Percentiles rank a stretch among this genome's conserved stretches.
Conservation (phyloP, 2,329 filamentous ascomycete genomes). For the Lachnum nothofagi region DNA sequence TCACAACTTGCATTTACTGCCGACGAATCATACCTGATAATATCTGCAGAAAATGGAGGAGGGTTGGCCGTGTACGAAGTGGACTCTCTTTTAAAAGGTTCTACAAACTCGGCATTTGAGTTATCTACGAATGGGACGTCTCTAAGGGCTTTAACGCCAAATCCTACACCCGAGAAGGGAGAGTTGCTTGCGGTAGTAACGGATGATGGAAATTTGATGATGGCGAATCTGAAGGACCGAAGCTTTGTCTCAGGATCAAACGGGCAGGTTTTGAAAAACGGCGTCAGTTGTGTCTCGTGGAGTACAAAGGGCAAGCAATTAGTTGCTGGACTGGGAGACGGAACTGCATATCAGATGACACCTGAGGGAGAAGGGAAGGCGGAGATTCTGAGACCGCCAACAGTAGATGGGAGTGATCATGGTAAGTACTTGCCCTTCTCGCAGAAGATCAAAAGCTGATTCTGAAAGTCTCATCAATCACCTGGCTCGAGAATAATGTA, state of each 20-base stretch:
- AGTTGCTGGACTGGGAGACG: slow-evolving; percentile 77
- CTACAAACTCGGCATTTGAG: slow-evolving; percentile 65
- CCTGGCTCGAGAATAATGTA: slow-evolving; percentile 83
- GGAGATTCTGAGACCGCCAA: slow-evolving; percentile 71
- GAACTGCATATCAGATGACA: slow-evolving; percentile 76
- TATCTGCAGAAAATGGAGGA: slow-evolving; percentile 75
- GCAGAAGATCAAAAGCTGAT: slow-evolving; percentile 25
- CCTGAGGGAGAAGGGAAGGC: slow-evolving; percentile 73
- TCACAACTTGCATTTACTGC: slow-evolving; percentile 87
- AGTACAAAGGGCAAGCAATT: slow-evolving; percentile 91
- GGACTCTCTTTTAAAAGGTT: slow-evolving; percentile 59
- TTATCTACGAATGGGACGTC: slow-evolving; percentile 70
- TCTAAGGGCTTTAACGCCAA: slow-evolving; percentile 71
- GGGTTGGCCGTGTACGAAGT: slow-evolving; percentile 81
- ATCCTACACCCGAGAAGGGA: slow-evolving; percentile 68
- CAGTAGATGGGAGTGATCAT: slow-evolving; percentile 57
- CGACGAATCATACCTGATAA: slow-evolving; percentile 78
- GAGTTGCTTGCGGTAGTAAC: slow-evolving; percentile 79
- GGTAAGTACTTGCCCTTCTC: slow-evolving; percentile 46
- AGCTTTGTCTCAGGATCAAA: slow-evolving; percentile 52
- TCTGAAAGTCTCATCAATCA: slow-evolving; percentile 65
- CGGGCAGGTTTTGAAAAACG: slow-evolving; percentile 62
- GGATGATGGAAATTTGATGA: slow-evolving; percentile 70
- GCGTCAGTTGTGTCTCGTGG: slow-evolving; percentile 83
- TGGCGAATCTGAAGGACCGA: slow-evolving; percentile 72